Evolutionary conservation across 108 stramenopile genomes (phyloP).

Genomic region (Cyclotella distinguenda): DNA sequence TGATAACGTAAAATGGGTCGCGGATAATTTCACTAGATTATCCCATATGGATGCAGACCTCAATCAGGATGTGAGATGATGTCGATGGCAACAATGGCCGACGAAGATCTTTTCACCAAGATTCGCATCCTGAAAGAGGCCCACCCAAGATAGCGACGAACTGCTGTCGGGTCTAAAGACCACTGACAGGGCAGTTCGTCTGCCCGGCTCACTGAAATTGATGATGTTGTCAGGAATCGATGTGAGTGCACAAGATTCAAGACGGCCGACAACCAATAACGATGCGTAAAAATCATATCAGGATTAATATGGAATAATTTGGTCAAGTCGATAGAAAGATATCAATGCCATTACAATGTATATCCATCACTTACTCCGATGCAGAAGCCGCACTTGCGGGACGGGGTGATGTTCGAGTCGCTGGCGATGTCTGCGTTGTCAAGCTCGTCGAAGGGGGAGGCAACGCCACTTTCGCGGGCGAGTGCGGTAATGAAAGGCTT

Average conservation of each 20-base stretch:
- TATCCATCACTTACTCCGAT: slow-evolving; percentile 58
- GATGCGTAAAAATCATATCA: background rate
- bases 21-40: background rate
- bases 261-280: background rate
- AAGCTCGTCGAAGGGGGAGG: slow-evolving; percentile 29
- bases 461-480: background rate
- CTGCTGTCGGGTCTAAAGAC: slow-evolving; percentile 52
- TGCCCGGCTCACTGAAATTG: slow-evolving; percentile 68
- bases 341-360: no score
- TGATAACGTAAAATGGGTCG: slow-evolving; percentile 1
- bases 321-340: no score
- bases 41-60: slow-evolving; percentile 27
- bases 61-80: background rate
- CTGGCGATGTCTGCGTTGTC: slow-evolving; percentile 53
- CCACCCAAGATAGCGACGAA: slow-evolving; percentile 57
- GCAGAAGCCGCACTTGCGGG: slow-evolving; percentile 81
- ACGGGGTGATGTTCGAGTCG: slow-evolving; percentile 57
- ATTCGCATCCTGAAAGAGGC: slow-evolving; percentile 6
- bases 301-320: no score
- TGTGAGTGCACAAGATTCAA: background rate
- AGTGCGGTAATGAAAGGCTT: slow-evolving; percentile 4
- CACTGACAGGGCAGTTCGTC: slow-evolving; percentile 75
- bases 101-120: background rate
- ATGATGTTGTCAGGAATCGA: background rate
- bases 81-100: background rate